Conservation (phyloP, 2,329 filamentous ascomycete genomes). For the Aspergillus tamarii region DNA sequence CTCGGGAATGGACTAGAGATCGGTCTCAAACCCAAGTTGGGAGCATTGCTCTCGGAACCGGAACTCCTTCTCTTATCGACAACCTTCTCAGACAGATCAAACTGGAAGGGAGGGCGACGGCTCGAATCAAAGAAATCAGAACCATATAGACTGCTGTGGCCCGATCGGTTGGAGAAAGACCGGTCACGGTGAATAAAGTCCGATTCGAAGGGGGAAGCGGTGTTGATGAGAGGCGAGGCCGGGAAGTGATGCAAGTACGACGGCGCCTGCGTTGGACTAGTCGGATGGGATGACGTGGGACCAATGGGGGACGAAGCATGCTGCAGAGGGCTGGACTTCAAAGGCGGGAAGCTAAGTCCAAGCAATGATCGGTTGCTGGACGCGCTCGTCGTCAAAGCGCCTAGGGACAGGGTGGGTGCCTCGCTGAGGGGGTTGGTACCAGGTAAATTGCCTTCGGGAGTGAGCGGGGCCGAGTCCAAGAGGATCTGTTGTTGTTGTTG, state of each 20-base stretch:
- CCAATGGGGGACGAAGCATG: conserved; percentile 38
- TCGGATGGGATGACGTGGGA: conserved; percentile 36
- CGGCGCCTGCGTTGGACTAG: conserved; percentile 37
- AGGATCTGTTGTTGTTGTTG: conserved; percentile 47
- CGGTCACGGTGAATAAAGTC: conserved; percentile 41
- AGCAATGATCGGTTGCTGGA: conserved; percentile 37
- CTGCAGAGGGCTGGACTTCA: conserved; percentile 41
- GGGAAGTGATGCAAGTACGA: conserved; percentile 36
- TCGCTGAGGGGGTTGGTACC: conserved; percentile 52
- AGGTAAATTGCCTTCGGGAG: conserved; percentile 64
- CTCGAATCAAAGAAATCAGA: conserved; percentile 36
- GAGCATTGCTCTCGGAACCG: conserved; percentile 35
- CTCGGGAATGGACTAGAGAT: conserved; percentile 43
- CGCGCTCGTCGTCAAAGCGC: conserved; percentile 32
- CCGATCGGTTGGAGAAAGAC: conserved; percentile 47
- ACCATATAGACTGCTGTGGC: conserved; percentile 41
- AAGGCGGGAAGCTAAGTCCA: conserved; percentile 39
- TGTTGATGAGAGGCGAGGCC: conserved; percentile 37
- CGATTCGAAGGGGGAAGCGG: conserved; percentile 35
- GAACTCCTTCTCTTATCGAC: conserved; percentile 35
- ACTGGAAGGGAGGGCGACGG: conserved; percentile 33
- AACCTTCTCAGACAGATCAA: conserved; percentile 36
- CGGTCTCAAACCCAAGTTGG: conserved; percentile 41
- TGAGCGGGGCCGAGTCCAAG: conserved; percentile 50
- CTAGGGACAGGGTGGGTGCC: conserved; percentile 24